Evolutionary conservation across 2,329 filamentous ascomycete species (phyloP), one percentile per base, ranked within the genome.

Genomic region (Hymenoscyphus infarciens): DNA sequence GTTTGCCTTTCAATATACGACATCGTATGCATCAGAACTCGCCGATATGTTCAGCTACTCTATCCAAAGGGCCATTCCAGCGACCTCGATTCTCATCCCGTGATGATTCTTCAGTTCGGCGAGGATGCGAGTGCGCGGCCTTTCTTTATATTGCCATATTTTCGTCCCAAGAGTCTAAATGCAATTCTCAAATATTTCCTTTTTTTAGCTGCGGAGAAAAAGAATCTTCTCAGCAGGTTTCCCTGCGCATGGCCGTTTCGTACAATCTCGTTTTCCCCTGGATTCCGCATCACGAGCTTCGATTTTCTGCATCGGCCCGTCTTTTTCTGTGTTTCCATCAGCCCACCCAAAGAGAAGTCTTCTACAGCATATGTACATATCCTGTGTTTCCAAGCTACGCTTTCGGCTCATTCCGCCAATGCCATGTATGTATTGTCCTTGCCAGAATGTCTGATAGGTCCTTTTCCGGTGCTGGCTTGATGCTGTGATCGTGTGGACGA

Each of bases 251-350:
- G 57, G 29, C 67, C 68, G 66, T 45, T 62, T 56, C 56, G 52
- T 59, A 57, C 61, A 61, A 61, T 62, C 53, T 66, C 60, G 45
- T 53, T 58, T 57, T 27, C 13, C 25, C 25, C 25, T 57, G 22
- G 33, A 59, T 35, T 68, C 58, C 61, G 31, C 55, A 49, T 65
- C 64, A 69, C 65, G 60, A 68, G 67, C 60, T 62, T 61, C 61
- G 25, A 10, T 22, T 38, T 19, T 27, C 57, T 67, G 65, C 64
- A 65, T 63, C 65, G 59, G 63, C 45, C 68, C 66, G 68, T 61
- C 56, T 62, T 49, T 57, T n/a, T 55, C 29, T 62, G 67, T 69
- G 66, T 64, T 62, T 61, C 61, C 57, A 56, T 65, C 60, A 67
- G 62, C 64, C 60, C 68, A 35, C 33, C 66, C 64, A 65, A 59